Conservation (phyloP, 2,329 filamentous ascomycete species). For the Colletotrichum cereale region DNA sequence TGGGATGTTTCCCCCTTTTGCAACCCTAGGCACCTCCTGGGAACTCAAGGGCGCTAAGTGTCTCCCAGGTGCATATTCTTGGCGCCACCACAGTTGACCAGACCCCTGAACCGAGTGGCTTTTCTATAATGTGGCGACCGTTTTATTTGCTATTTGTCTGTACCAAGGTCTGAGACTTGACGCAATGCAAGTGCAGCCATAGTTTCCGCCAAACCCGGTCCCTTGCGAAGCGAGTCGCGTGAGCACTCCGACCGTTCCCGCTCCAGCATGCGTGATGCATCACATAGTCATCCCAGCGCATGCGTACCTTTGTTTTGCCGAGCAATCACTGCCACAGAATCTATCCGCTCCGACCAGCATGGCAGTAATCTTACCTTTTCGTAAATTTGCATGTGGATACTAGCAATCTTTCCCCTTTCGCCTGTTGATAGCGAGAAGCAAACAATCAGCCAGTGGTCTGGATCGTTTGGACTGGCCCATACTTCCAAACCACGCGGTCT, state of each 20-base stretch:
- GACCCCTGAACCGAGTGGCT: slow-evolving; percentile 6
- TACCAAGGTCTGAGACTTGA: slow-evolving; percentile 20
- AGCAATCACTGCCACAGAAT: background rate
- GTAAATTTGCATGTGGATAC: slow-evolving; percentile 1
- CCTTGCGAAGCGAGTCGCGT: background rate
- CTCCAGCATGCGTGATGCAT: slow-evolving; percentile 10
- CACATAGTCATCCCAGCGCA: background rate
- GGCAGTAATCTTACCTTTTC: slow-evolving; percentile 8
- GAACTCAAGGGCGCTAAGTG: background rate
- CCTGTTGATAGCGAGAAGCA: slow-evolving; percentile 20
- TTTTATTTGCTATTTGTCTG: slow-evolving; percentile 17
- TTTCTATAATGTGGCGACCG: slow-evolving; percentile 8
- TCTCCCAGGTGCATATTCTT: slow-evolving; percentile 5
- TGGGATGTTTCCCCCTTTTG: slow-evolving; percentile 1
- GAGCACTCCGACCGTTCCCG: background rate
- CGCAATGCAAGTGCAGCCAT: slow-evolving; percentile 10
- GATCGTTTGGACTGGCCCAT: slow-evolving; percentile 10
- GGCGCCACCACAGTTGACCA: background rate
- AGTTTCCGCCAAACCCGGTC: background rate
- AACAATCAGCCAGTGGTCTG: slow-evolving; percentile 17
- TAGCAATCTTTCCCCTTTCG: slow-evolving; percentile 19
- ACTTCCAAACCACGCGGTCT: background rate
- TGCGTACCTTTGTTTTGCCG: background rate
- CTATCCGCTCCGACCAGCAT: background rate
- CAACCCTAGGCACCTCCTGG: background rate